Base-by-base conservation (phyloP, 345 rosid genomes). In the Acer yangbiense region DNA sequence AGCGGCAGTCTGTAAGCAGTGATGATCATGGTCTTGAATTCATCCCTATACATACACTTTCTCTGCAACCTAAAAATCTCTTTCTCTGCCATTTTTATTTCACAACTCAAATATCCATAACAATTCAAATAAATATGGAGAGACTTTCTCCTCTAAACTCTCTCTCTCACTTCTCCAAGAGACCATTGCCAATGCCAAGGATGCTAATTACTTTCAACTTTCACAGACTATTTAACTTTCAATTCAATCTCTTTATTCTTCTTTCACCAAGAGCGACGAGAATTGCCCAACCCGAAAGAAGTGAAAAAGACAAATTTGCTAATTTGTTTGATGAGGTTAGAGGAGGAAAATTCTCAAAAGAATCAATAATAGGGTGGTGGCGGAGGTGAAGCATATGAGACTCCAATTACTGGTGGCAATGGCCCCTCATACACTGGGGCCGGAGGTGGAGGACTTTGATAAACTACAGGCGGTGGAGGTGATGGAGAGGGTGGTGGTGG, bases 311-410 rank as follows among this genome's bases (percentile, higher is more conserved):
- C 75, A 48, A 62, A 65, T 65, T 67, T 77, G 43, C 65, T 25
- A 70, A 46, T 25, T 23, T 60, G 46, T 25, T 61, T n/a, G 72
- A 52, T 54, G 77, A 81, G 85, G 85, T 82, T 87, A 79, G 85
- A 85, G 86, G 87, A 83, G 74, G 80, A 76, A 74, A 76, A 64
- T 85, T 86, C 85, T 86, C 88, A 86, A 87, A 90, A 91, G 89
- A 93, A 93, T 95, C 89, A 95, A 86, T 95, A 95, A 87, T 86
- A 92, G 77, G 97, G 97, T 61, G 99, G 99, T 18, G 98, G 99
- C 17, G 99, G 99, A 70, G 99, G 98, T n/a, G 98, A 95, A 48
- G 98, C 97, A 44, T 95, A 95, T 46, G 98, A 85, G 17, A 95
- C 84, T 76, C 98, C 98, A 9, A 71, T 55, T 11, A 95, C 82